phyloP scores from a whole-genome alignment of 1,284 basidiomycete species.

The Ustilago lituana region DNA sequence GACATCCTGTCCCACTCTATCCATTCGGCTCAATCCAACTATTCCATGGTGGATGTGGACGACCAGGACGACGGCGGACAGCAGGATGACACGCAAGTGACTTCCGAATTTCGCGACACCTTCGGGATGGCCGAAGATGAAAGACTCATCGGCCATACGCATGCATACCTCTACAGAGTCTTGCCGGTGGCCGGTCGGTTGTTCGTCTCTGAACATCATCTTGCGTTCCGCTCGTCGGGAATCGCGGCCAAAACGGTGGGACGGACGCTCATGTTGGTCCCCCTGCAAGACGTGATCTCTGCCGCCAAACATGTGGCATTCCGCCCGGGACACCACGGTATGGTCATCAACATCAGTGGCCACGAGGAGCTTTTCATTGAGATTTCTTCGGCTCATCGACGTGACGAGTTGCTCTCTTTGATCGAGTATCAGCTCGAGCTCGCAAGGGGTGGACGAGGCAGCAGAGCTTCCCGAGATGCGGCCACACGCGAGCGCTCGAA shows the following conservation, averaged over 20 bases:
- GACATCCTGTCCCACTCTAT: constrained; percentile 31
- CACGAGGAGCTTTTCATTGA: constrained; percentile 97
- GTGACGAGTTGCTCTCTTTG: constrained; percentile 78
- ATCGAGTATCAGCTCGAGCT: constrained; percentile 75
- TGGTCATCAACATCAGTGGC: constrained; percentile 89
- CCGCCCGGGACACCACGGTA: constrained; percentile 85
- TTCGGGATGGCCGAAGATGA: constrained; percentile 51
- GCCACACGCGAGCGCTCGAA: constrained; percentile 39
- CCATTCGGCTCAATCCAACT: constrained; percentile 35
- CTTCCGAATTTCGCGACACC: constrained; percentile 39
- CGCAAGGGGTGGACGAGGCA: constrained; percentile 9
- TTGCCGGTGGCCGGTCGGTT: constrained; percentile 56
- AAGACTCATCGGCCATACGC: constrained; percentile 39
- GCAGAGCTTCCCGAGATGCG: constrained; percentile 17
- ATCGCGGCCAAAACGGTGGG: constrained; percentile 55
- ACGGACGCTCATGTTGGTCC: constrained; percentile 83
- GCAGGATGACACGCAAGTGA: constrained; percentile 11
- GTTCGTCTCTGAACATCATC: constrained; percentile 51
- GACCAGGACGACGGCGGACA: constrained; percentile 11
- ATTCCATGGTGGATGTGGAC: constrained; percentile 41
- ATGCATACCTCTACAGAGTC: constrained; percentile 54
- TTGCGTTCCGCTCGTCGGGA: constrained; percentile 61
- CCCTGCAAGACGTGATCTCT: constrained; percentile 84
- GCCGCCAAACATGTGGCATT: constrained; percentile 86
- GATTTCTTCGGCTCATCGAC: constrained; percentile 80